phyloP scores from a whole-genome alignment of 129 eudicot genomes.

The Deinandra increscens region DNA sequence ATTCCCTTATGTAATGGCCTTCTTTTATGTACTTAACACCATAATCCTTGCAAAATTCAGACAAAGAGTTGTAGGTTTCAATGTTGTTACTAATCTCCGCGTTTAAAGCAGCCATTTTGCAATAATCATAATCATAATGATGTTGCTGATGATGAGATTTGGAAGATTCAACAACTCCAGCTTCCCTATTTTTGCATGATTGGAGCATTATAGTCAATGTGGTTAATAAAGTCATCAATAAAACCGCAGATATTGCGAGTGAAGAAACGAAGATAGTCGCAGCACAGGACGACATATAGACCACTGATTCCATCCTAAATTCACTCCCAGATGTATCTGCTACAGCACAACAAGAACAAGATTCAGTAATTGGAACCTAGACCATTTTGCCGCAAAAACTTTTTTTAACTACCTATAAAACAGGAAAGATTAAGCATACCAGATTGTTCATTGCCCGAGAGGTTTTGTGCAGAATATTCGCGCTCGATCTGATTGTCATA shows the following conservation, averaged over 20 bases:
- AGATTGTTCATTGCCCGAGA: constrained; percentile 51
- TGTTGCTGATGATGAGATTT: not conserved
- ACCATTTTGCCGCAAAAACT: not conserved
- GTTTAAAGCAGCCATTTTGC: constrained; percentile 48
- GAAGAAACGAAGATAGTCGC: constrained; percentile 51
- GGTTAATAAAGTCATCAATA: constrained; percentile 43
- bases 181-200: constrained; percentile 48
- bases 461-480: constrained; percentile 40
- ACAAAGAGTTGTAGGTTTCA: constrained; percentile 36
- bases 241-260: constrained; percentile 50
- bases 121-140: constrained; percentile 30
- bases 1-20: constrained; percentile 60
- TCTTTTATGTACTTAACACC: constrained; percentile 50
- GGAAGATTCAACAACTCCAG: constrained; percentile 47
- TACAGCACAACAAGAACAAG: constrained; percentile 24
- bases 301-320: constrained; percentile 45
- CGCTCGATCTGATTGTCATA: constrained; percentile 63
- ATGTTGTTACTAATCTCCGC: constrained; percentile 44
- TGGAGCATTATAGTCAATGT: constrained; percentile 56
- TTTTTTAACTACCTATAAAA: too few species aligned
- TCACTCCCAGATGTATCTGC: constrained; percentile 56
- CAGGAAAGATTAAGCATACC: constrained; percentile 34
- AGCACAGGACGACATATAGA: constrained; percentile 69
- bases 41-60: constrained; percentile 46
- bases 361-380: constrained; percentile 10